Conservation (phyloP, 371 early-diverging fungal genomes). For the Smittium culicis region DNA sequence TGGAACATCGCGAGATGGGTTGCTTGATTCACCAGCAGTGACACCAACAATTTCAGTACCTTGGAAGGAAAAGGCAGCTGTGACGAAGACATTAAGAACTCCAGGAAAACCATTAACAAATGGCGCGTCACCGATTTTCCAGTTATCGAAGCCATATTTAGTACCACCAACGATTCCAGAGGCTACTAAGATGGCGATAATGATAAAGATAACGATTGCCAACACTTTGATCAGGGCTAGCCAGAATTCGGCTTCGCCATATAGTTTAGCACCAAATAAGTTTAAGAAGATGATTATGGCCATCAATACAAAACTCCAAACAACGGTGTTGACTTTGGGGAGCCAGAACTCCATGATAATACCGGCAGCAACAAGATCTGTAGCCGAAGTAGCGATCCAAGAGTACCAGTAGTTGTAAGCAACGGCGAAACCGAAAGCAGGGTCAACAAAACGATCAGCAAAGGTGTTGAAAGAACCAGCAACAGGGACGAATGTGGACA, state of each 20-base stretch:
- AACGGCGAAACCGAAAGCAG: slow-evolving; percentile 56
- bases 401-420: slow-evolving; percentile 63
- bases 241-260: slow-evolving; percentile 54
- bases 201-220: slow-evolving; percentile 44
- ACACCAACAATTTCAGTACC: slow-evolving; percentile 59
- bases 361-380: slow-evolving; percentile 58
- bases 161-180: slow-evolving; percentile 44
- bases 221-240: slow-evolving; percentile 44
- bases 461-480: slow-evolving; percentile 60
- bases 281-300: slow-evolving; percentile 29
- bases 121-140: slow-evolving; percentile 46
- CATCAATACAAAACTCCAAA: slow-evolving; percentile 42
- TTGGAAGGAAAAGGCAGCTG: no score
- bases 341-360: slow-evolving; percentile 62
- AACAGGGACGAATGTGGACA: slow-evolving; percentile 62
- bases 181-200: slow-evolving; percentile 49
- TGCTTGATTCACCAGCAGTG: slow-evolving; percentile 49
- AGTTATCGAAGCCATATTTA: slow-evolving; percentile 49
- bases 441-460: slow-evolving; percentile 64
- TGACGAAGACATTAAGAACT: slow-evolving; percentile 59
- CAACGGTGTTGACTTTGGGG: slow-evolving; percentile 37
- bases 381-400: slow-evolving; percentile 64
- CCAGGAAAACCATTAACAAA: slow-evolving; percentile 52
- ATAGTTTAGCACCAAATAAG: slow-evolving; percentile 33
- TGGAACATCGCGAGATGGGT: slow-evolving; percentile 46